These are phyloP conservation scores for Torulaspora franciscae DNA, from an alignment of 805 yeast genomes.

Conservation along the genomic window DNA sequence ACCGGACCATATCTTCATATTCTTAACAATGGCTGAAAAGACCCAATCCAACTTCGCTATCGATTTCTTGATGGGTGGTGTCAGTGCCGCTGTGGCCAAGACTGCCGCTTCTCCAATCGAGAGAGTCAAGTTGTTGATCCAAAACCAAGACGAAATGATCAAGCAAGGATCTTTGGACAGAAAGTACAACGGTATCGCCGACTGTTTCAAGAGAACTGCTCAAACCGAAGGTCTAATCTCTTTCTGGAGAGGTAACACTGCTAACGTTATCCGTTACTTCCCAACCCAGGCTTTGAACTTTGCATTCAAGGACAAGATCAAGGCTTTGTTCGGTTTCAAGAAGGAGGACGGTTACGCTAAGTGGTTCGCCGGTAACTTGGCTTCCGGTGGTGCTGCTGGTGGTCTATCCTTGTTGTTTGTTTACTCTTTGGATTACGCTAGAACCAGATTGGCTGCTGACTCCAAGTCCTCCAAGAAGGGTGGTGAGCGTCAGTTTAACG, in stretches of 20 bases:
- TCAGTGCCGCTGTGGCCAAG: constrained; percentile 97
- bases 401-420: constrained; percentile 91
- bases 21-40: constrained; percentile 24
- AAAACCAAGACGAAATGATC: constrained; percentile 97
- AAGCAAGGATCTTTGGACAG: constrained; percentile 92
- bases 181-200: constrained; percentile 84
- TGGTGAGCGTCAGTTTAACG: constrained; percentile 96
- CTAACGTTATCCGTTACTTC: constrained; percentile 97
- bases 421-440: constrained; percentile 95
- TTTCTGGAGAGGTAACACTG: constrained; percentile 99
- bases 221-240: constrained; percentile 87
- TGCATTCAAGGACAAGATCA: constrained; percentile 97
- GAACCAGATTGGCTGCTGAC: constrained; percentile 98
- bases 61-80: constrained; percentile 96
- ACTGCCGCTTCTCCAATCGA: constrained; percentile 98
- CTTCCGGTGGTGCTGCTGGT: constrained; percentile 99
- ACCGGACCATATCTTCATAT: constrained; percentile 2
- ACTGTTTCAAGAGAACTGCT: constrained; percentile 92
- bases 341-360: constrained; percentile 87
- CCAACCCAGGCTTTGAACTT: constrained; percentile 98
- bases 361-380: constrained; percentile 98
- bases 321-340: constrained; percentile 94
- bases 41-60: constrained; percentile 44
- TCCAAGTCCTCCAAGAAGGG: constrained; percentile 81
- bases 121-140: constrained; percentile 93